Evolutionary conservation across 2,329 filamentous ascomycete genomes (phyloP), one percentile per base, ranked within the genome.

Genomic region (Cercospora sp.): DNA sequence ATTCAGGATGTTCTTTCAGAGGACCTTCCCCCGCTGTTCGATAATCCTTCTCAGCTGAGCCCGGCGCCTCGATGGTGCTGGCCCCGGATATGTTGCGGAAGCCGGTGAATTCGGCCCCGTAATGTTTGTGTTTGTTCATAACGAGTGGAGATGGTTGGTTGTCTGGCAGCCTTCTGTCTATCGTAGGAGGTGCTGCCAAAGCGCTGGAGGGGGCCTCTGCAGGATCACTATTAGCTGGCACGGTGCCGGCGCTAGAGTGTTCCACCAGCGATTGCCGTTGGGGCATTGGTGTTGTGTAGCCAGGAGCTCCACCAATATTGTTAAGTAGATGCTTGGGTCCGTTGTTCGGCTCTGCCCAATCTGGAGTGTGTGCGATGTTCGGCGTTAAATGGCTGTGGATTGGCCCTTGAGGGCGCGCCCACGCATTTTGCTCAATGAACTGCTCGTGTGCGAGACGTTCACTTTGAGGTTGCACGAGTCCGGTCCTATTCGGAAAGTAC

Each of bases 351-450:
- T 71, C 70, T 42, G 76, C 74, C 76, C 76, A 78, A 57, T 78
- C 75, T 4, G 76, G 74, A 3, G 76, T 78, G 63, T 78, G 76
- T 8, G 75, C 73, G 33, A 78, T 70, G 55, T 74, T 72, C 12
- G 73, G 74, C 10, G 74, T 75, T 30, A 70, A 72, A 62, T 74
- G 71, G 28, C 72, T 64, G n/a, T 92, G 89, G 9, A 88, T 86
- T 6, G 90, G 89, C 76, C 93, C 90, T 72, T 94, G 92, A 18
- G 93, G 92, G 77, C 96, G 96, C 39, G 93, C 93, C 94, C 94
- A 97, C 0, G 93, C 91, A 5, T 92, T 96, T 73, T 94, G 90
- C 75, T 96, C 92, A 65, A 96, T 86, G 73, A 95, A 96, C 71
- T 94, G 91, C 78, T 96, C 92, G 74, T 79, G 77, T 12, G 78